These are phyloP conservation scores for Escovopsis sp. DNA, from an alignment of 2,329 filamentous ascomycete species.

Conservation along the genomic window DNA sequence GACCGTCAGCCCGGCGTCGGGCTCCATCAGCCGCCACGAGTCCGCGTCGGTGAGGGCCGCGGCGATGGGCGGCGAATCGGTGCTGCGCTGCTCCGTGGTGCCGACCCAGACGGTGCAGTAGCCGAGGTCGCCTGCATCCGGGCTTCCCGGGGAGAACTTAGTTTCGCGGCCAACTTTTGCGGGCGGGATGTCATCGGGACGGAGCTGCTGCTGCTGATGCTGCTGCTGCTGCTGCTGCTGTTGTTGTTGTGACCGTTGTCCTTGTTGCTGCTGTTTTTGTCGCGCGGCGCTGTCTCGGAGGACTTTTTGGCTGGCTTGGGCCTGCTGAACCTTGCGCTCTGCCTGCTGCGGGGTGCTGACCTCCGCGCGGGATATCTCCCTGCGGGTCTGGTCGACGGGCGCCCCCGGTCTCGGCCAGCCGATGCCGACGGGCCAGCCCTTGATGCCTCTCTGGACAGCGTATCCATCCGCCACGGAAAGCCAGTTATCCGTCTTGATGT, in stretches of 20 bases:
- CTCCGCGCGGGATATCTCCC: constrained; percentile 52
- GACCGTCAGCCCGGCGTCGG: constrained; percentile 73
- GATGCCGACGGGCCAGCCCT: constrained; percentile 88
- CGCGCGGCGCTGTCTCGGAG: constrained; percentile 11
- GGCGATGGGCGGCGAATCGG: constrained; percentile 34
- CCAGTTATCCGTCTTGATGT: constrained; percentile 92
- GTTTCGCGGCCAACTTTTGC: constrained; percentile 14
- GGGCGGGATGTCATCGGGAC: constrained; percentile 7
- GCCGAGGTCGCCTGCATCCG: constrained; percentile 48
- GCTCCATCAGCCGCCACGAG: constrained; percentile 51
- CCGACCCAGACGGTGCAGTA: constrained; percentile 97
- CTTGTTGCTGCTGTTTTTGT: too few relatives aligned
- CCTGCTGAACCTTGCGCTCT: constrained; percentile 46
- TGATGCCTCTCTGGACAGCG: constrained; percentile 73
- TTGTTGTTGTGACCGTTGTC: too few relatives aligned
- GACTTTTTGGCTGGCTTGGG: constrained; percentile 31
- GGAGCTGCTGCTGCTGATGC: constrained; percentile 12
- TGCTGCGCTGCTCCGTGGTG: constrained; percentile 55
- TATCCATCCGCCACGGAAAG: constrained; percentile 89
- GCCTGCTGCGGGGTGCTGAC: constrained; percentile 44
- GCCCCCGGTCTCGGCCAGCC: constrained; percentile 66
- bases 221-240: too few relatives aligned
- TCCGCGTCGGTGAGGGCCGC: constrained; percentile 45
- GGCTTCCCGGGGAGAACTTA: constrained; percentile 26
- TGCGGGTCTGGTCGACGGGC: constrained; percentile 40